Conservation (phyloP, 2,329 filamentous ascomycete genomes). For the Aspergillus brasiliensis region DNA sequence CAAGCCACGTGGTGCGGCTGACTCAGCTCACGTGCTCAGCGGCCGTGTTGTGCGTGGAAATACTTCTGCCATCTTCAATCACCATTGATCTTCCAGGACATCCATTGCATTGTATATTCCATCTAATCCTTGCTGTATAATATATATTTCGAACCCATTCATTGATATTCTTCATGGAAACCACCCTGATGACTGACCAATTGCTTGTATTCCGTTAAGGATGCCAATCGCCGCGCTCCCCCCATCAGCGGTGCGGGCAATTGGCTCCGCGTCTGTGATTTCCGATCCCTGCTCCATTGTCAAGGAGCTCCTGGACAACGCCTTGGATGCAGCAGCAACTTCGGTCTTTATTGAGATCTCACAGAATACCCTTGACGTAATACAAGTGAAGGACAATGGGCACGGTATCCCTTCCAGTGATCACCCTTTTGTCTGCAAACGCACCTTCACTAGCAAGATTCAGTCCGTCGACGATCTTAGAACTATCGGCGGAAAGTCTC, state of each 20-base stretch:
- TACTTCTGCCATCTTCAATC: slow-evolving; percentile 6
- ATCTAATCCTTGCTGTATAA: background rate
- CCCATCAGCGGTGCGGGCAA: slow-evolving; percentile 48
- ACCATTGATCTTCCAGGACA: background rate
- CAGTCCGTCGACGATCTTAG: slow-evolving; percentile 57
- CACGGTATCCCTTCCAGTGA: slow-evolving; percentile 62
- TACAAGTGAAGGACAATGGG: slow-evolving; percentile 67
- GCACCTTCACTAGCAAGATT: slow-evolving; percentile 67
- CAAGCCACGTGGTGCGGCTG: slow-evolving; percentile 4
- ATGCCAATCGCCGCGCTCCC: slow-evolving; percentile 53
- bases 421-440: slow-evolving; percentile 56
- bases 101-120: slow-evolving; percentile 1
- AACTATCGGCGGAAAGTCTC: slow-evolving; percentile 56
- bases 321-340: slow-evolving; percentile 64
- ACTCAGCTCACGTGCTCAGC: slow-evolving; percentile 17
- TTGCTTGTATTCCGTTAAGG: slow-evolving; percentile 13
- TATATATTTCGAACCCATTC: background rate
- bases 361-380: slow-evolving; percentile 60
- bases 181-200: background rate
- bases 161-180: background rate
- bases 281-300: slow-evolving; percentile 59
- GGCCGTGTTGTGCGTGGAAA: slow-evolving; percentile 20
- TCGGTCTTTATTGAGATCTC: slow-evolving; percentile 61
- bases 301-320: slow-evolving; percentile 69
- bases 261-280: slow-evolving; percentile 61